These are phyloP conservation scores for Carex scoparia DNA, from an alignment of 176 grass and related monocot species.

Conservation along the genomic window DNA sequence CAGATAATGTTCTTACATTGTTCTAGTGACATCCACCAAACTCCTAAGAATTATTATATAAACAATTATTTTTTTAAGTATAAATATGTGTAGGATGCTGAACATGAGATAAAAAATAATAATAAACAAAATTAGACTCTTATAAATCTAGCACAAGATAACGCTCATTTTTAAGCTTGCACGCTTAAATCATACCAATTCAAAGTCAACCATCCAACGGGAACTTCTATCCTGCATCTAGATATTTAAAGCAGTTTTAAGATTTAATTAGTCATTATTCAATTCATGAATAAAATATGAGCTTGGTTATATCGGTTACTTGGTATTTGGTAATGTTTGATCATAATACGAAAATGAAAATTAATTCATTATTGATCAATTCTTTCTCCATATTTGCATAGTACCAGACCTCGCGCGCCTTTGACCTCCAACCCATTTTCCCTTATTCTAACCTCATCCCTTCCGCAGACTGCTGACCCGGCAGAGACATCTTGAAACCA, in stretches of 20 bases:
- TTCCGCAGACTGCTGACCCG: background rate
- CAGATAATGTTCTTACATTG: no score
- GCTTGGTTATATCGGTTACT: background rate
- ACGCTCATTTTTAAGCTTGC: background rate
- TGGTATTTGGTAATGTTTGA: background rate
- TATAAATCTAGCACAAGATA: background rate
- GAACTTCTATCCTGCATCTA: background rate
- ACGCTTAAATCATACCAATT: background rate
- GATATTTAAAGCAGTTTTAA: background rate
- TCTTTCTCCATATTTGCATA: background rate
- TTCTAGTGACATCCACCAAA: no score
- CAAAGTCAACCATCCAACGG: background rate
- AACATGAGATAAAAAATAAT: background rate
- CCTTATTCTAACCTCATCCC: background rate
- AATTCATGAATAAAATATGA: background rate
- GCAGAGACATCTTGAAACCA: background rate
- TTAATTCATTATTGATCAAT: background rate
- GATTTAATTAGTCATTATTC: background rate
- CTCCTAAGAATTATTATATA: background rate
- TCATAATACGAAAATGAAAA: background rate
- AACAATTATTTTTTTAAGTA: background rate
- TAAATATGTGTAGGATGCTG: background rate
- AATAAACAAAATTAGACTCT: background rate
- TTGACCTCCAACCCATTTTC: background rate
- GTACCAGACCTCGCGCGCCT: background rate